These are phyloP conservation scores for Trichosporon ovoides DNA, from an alignment of 1,284 basidiomycete genomes.

Conservation along the genomic window DNA sequence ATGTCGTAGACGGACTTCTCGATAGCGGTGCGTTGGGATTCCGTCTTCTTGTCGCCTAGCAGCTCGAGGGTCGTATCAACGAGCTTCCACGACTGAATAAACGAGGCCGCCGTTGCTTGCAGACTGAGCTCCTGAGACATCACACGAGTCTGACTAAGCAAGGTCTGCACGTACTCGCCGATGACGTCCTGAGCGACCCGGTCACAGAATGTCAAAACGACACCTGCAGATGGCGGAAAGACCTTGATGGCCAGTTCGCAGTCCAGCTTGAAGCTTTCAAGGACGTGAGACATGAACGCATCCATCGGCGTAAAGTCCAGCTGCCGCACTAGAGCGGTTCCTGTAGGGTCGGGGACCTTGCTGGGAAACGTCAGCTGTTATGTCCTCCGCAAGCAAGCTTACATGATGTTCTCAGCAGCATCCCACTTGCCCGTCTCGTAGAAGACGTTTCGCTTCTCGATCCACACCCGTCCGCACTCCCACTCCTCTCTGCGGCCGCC, in stretches of 20 bases:
- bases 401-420: conserved; percentile 77
- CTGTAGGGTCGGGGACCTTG: conserved; percentile 30
- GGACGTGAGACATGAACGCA: conserved; percentile 68
- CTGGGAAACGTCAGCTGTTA: conserved; percentile 17
- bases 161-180: conserved; percentile 74
- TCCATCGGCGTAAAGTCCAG: conserved; percentile 92
- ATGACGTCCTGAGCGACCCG: conserved; percentile 52
- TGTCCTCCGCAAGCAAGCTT: conserved; percentile 50
- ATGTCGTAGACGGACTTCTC: conserved; percentile 84
- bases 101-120: conserved; percentile 80
- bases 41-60: conserved; percentile 31
- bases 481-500: conserved; percentile 57
- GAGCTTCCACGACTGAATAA: conserved; percentile 79
- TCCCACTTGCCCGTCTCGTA: conserved; percentile 76
- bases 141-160: conserved; percentile 71
- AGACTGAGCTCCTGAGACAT: conserved; percentile 70
- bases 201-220: conserved; percentile 42
- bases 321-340: conserved; percentile 32
- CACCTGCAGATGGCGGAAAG: conserved; percentile 63
- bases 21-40: conserved; percentile 53
- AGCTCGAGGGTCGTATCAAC: conserved; percentile 65
- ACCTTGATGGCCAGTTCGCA: conserved; percentile 74
- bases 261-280: conserved; percentile 64
- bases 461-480: conserved; percentile 88
- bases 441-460: conserved; percentile 89